phyloP scores from a whole-genome alignment of 164 flowering plant species.

The Saururus chinensis region DNA sequence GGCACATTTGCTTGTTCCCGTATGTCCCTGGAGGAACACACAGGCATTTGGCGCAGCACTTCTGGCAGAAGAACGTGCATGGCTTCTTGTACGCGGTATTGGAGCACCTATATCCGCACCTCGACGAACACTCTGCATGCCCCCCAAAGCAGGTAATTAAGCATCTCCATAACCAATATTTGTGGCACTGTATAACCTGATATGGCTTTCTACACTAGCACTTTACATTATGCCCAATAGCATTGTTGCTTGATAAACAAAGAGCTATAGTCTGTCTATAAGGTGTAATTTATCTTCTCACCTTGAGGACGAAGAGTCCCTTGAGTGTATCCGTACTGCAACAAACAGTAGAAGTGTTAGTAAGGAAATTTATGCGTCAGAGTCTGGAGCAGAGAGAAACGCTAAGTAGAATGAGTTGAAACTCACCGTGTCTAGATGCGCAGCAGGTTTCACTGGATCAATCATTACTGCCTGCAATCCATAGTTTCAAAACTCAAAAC shows the following conservation, averaged over 20 bases:
- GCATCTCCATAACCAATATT: too few species aligned
- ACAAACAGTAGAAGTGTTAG: too few species aligned
- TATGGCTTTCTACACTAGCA: too few species aligned
- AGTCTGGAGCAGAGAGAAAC: neutral
- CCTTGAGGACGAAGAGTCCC: neutral
- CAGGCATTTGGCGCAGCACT: slow-evolving; percentile 34
- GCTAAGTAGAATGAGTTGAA: neutral
- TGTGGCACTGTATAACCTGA: too few species aligned
- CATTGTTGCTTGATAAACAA: too few species aligned
- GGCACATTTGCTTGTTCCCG: slow-evolving; percentile 36
- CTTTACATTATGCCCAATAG: too few species aligned
- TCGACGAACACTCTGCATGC: slow-evolving; percentile 37
- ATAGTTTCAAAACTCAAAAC: too few species aligned
- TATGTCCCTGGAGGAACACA: slow-evolving; percentile 38
- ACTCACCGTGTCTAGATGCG: too few species aligned
- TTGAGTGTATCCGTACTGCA: neutral
- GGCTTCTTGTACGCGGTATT: slow-evolving; percentile 49
- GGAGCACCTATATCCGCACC: slow-evolving; percentile 40
- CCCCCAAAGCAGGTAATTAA: too few species aligned
- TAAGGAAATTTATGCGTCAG: neutral
- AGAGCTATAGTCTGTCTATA: too few species aligned
- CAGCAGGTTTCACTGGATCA: too few species aligned
- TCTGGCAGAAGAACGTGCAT: slow-evolving; percentile 36
- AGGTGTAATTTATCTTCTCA: neutral
- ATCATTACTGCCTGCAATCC: too few species aligned